A percentile compares a stretch with the other conserved stretches of the same genome.
Conservation (phyloP, 2,329 filamentous ascomycete genomes). For the Microsporum audouinii region DNA sequence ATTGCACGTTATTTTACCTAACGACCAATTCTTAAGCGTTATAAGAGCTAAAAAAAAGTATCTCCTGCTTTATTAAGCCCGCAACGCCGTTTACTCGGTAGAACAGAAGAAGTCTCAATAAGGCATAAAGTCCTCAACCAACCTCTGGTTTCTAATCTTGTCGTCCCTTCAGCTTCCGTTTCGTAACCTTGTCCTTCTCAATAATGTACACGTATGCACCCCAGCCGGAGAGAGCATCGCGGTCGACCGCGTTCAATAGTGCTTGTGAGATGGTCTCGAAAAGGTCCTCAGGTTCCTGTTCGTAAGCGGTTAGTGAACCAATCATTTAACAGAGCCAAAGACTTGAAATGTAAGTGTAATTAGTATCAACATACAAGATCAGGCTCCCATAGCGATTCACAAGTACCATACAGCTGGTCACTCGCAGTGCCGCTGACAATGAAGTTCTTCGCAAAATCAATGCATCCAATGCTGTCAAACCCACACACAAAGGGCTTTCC, state of each 20-base stretch:
- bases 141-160: slow-evolving; percentile 55
- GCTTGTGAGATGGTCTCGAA: slow-evolving; percentile 98
- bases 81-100: slow-evolving; percentile 1
- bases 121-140: not conserved
- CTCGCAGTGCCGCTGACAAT: slow-evolving; percentile 94
- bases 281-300: slow-evolving; percentile 74
- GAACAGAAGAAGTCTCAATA: not conserved
- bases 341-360: not conserved
- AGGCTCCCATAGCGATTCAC: slow-evolving; percentile 94
- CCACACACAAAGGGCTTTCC: slow-evolving; percentile 96
- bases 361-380: slow-evolving; percentile 59
- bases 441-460: slow-evolving; percentile 99
- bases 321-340: not conserved
- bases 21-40: not conserved
- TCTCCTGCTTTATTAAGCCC: not conserved
- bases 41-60: not conserved
- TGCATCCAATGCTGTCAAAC: slow-evolving; percentile 98
- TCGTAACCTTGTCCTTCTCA: slow-evolving; percentile 99
- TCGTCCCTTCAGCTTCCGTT: slow-evolving; percentile 93
- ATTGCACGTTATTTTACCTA: not conserved
- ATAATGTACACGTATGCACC: slow-evolving; percentile 98
- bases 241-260: slow-evolving; percentile 86
- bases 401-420: slow-evolving; percentile 97
- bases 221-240: slow-evolving; percentile 95
- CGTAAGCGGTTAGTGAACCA: not conserved